Conservation (phyloP, 202 grass and related monocot genomes). For the Elaeis oleifera region DNA sequence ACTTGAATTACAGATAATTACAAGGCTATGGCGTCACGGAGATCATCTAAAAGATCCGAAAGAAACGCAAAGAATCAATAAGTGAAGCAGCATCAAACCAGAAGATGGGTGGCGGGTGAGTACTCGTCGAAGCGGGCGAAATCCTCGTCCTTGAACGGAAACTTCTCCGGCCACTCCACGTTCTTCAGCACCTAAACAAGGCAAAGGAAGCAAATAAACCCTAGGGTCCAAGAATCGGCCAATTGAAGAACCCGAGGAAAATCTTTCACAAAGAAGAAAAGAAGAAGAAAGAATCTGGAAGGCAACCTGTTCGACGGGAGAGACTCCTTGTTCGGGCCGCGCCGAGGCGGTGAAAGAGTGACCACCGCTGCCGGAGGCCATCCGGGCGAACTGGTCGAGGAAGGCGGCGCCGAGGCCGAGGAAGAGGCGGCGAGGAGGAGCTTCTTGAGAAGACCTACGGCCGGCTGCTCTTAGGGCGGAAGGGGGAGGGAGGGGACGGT, state of each 20-base stretch:
- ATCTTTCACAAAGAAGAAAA: not conserved
- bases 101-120: constrained; percentile 1
- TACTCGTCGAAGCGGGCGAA: constrained; percentile 91
- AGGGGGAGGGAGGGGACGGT: constrained; percentile 5
- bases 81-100: not conserved
- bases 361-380: constrained; percentile 47
- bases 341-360: constrained; percentile 67
- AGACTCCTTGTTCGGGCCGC: constrained; percentile 51
- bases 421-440: constrained; percentile 57
- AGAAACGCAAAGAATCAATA: not conserved
- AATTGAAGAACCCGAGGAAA: too few relatives aligned
- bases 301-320: constrained; percentile 76
- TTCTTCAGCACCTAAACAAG: constrained; percentile 66
- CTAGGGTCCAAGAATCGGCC: too few relatives aligned
- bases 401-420: constrained; percentile 50
- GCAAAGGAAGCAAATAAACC: too few relatives aligned
- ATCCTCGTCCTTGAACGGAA: constrained; percentile 92
- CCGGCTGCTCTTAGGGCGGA: constrained; percentile 8
- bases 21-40: too few relatives aligned
- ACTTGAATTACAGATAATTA: too few relatives aligned
- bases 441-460: constrained; percentile 9
- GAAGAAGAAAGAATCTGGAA: not conserved
- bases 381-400: constrained; percentile 41
- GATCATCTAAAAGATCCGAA: too few relatives aligned
- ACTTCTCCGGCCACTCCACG: constrained; percentile 77